Evolutionary conservation across 306 rosid species (phyloP).

Genomic region (Rubus idaeus): DNA sequence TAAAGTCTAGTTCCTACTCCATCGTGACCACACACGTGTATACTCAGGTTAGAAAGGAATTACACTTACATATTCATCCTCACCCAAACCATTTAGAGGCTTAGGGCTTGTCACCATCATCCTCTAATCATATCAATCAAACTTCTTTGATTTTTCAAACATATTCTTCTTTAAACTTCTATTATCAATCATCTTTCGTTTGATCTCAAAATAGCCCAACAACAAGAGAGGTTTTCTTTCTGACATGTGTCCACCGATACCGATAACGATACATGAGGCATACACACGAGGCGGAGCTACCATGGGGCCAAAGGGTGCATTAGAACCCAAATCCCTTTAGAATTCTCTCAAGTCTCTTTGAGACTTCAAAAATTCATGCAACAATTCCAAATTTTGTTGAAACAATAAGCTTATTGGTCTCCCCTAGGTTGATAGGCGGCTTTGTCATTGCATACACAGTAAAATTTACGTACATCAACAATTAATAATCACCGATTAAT

Average conservation of each 20-base stretch:
- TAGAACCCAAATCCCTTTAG: too few species aligned
- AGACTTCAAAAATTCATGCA: too few species aligned
- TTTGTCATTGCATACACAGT: background rate
- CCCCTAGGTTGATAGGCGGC: too few species aligned
- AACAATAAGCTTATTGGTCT: too few species aligned
- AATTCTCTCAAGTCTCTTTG: too few species aligned
- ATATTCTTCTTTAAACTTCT: conserved; percentile 10
- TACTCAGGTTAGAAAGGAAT: conserved; percentile 24
- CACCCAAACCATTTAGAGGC: conserved; percentile 24
- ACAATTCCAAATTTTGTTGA: too few species aligned
- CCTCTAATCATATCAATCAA: conserved; percentile 7
- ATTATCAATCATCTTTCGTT: background rate
- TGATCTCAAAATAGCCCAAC: background rate
- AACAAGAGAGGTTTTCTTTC: background rate
- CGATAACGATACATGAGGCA: background rate
- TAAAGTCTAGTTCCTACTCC: conserved; percentile 19
- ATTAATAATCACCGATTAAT: background rate
- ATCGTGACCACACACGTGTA: conserved; percentile 35
- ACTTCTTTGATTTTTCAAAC: conserved; percentile 17
- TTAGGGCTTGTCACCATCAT: conserved; percentile 15
- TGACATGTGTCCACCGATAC: background rate
- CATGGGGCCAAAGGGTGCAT: too few species aligned
- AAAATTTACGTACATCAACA: background rate
- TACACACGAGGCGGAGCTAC: too few species aligned
- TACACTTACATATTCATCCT: conserved; percentile 21